A percentile compares a stretch with the other conserved stretches of the same genome.
Evolutionary conservation across 352 stramenopile genomes (phyloP).

Genomic region (Phytophthora agathidicida): DNA sequence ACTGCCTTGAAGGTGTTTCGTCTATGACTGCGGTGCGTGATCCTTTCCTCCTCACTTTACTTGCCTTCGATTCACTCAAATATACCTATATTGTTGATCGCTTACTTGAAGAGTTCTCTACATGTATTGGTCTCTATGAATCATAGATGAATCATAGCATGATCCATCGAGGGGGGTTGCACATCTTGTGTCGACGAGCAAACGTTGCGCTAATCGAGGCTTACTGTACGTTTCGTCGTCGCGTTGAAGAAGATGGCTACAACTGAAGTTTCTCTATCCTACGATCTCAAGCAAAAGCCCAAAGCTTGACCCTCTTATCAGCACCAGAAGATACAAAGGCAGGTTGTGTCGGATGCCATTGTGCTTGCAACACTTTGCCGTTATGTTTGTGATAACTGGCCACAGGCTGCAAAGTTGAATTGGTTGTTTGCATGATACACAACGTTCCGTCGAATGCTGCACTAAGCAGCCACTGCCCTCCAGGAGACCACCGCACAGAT

Average conservation of each 20-base stretch:
- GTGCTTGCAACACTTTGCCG: slow-evolving; percentile 70
- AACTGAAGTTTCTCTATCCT: slow-evolving; percentile 8
- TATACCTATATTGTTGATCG: slow-evolving; percentile 33
- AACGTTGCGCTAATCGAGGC: slow-evolving; percentile 20
- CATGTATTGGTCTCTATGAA: too few species aligned
- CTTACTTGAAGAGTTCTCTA: too few species aligned
- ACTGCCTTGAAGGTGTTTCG: background rate
- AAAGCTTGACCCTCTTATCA: slow-evolving; percentile 75
- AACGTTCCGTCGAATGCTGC: slow-evolving; percentile 69
- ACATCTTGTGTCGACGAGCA: slow-evolving; percentile 22
- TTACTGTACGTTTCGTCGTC: slow-evolving; percentile 17
- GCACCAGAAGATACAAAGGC: slow-evolving; percentile 66
- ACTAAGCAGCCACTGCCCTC: slow-evolving; percentile 64
- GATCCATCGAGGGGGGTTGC: background rate
- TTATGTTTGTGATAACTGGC: slow-evolving; percentile 63
- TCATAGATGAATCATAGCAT: too few species aligned
- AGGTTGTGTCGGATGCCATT: slow-evolving; percentile 64
- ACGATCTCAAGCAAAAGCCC: slow-evolving; percentile 44
- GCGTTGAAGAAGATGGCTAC: slow-evolving; percentile 17
- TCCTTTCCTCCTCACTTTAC: slow-evolving; percentile 4
- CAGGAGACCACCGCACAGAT: slow-evolving; percentile 61
- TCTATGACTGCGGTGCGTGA: slow-evolving; percentile 17
- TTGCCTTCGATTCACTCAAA: slow-evolving; percentile 32
- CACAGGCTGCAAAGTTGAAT: slow-evolving; percentile 39
- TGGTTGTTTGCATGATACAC: slow-evolving; percentile 37